A percentile compares a stretch with the other conserved stretches of the same genome.
These are phyloP conservation scores for Populus ilicifolia DNA, from an alignment of 345 rosid species.

Conservation along the genomic window DNA sequence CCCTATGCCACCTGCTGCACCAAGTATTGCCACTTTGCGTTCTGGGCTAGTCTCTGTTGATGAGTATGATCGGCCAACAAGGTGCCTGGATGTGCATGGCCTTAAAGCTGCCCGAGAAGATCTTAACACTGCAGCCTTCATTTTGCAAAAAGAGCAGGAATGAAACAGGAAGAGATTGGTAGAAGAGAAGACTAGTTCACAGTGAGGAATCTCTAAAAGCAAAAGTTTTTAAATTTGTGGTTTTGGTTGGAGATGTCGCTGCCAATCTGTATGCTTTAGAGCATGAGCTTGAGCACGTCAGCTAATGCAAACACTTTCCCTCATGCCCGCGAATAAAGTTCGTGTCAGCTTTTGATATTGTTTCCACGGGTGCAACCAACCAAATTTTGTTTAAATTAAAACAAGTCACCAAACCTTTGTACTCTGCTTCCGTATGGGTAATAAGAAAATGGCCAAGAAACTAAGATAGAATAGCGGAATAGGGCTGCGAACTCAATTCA, in stretches of 20 bases:
- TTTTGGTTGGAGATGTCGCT: neutral
- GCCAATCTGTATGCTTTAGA: neutral
- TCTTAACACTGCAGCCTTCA: neutral
- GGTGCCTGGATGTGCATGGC: neutral
- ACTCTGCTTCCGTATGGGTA: too few species aligned
- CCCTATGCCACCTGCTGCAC: slow-evolving; percentile 33
- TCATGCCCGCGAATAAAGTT: neutral
- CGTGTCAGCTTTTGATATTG: too few species aligned
- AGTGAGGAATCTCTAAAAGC: neutral
- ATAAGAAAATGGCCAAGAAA: neutral
- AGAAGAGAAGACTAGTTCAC: neutral
- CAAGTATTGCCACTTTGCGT: slow-evolving; percentile 16
- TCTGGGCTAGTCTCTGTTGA: slow-evolving; percentile 18
- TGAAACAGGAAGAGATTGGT: neutral
- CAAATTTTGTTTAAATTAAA: too few species aligned
- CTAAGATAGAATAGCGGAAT: too few species aligned
- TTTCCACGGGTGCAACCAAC: neutral
- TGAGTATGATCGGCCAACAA: slow-evolving; percentile 7
- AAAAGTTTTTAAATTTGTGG: neutral
- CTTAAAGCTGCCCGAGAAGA: neutral
- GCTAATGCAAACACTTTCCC: neutral
- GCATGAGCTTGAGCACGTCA: neutral
- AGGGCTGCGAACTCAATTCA: neutral
- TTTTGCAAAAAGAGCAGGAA: neutral
- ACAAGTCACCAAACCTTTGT: neutral